Conservation (phyloP, 768 basidiomycete species). For the Phanerochaete sordida region DNA sequence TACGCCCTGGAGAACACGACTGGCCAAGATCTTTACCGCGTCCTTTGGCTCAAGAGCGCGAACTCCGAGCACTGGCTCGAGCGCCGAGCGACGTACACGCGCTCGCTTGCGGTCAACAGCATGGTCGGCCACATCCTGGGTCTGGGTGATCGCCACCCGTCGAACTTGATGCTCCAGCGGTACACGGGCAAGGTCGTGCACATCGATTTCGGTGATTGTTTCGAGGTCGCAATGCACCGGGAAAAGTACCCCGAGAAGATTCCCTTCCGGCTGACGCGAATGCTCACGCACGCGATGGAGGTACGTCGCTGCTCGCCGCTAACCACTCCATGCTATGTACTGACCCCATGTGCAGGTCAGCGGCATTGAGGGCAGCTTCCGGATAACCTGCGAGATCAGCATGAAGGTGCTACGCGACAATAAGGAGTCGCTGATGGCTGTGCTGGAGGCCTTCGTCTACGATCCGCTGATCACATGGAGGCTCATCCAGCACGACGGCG, state of each 20-base stretch:
- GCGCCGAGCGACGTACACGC: conserved; percentile 91
- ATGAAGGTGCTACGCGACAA: conserved; percentile 96
- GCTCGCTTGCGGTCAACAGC: conserved; percentile 93
- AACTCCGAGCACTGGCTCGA: conserved; percentile 99
- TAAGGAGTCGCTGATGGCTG: conserved; percentile 98
- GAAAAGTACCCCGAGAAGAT: conserved; percentile 99
- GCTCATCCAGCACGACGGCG: conserved; percentile 81
- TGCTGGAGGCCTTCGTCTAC: conserved; percentile 97
- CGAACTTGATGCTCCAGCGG: conserved; percentile 89
- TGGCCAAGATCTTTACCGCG: conserved; percentile 94
- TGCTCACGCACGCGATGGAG: conserved; percentile 99
- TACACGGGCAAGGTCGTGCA: conserved; percentile 94
- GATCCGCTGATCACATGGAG: conserved; percentile 98
- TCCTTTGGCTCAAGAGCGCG: conserved; percentile 92
- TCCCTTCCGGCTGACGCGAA: conserved; percentile 95
- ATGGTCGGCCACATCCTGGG: conserved; percentile 99
- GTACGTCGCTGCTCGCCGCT: conserved; percentile 39
- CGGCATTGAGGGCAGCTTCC: conserved; percentile 96
- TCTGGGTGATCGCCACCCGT: conserved; percentile 96
- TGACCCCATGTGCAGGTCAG: conserved; percentile 71
- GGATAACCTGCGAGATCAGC: conserved; percentile 94
- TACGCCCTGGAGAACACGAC: conserved; percentile 98
- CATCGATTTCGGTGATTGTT: conserved; percentile 97
- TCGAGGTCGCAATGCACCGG: conserved; percentile 96
- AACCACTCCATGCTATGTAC: neutral